Conservation (phyloP, 768 basidiomycete species). For the Trametes maxima region DNA sequence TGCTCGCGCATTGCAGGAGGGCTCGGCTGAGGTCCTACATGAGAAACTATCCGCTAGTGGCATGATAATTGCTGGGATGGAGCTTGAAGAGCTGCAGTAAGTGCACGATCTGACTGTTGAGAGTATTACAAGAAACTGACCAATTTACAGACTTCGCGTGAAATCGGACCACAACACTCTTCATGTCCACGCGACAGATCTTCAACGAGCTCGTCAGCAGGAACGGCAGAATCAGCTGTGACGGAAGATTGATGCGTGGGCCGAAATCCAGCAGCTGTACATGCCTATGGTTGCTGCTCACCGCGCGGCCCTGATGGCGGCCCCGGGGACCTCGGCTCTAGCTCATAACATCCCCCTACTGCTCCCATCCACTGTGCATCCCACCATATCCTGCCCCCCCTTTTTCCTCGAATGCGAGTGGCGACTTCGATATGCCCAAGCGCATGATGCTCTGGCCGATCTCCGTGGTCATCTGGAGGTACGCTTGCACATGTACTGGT, state of each 20-base stretch:
- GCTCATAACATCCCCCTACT: constrained; percentile 2
- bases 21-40: background rate
- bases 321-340: background rate
- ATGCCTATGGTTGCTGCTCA: background rate
- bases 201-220: background rate
- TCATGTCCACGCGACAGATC: background rate
- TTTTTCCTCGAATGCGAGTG: background rate
- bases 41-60: background rate
- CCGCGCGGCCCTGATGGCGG: background rate
- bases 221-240: background rate
- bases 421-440: constrained; percentile 3
- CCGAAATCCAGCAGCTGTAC: background rate
- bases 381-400: background rate
- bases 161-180: background rate
- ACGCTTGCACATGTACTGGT: background rate
- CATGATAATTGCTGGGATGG: background rate
- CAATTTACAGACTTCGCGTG: background rate
- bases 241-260: background rate
- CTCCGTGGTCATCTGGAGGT: constrained; percentile 5
- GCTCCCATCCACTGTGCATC: background rate
- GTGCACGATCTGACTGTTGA: background rate
- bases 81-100: background rate
- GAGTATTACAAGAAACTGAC: background rate
- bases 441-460: constrained; percentile 5
- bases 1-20: background rate